Conservation (phyloP, 1,139 yeast genomes). For the Tardiomyces blankii region DNA sequence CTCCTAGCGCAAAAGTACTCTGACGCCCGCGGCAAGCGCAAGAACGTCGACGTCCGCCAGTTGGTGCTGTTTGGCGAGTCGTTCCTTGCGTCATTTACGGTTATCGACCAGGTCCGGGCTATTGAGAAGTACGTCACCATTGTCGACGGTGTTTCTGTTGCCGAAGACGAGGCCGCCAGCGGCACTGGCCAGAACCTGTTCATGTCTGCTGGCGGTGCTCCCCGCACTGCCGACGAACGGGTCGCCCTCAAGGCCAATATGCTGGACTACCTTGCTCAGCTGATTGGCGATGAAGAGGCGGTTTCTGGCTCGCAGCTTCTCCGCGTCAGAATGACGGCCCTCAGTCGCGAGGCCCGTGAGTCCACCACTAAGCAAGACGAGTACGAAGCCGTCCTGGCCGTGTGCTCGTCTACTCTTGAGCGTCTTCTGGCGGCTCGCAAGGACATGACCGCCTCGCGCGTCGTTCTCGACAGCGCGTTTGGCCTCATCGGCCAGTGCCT, state of each 20-base stretch:
- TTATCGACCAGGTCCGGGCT: conserved; percentile 58
- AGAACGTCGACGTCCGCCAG: conserved; percentile 52
- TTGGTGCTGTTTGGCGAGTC: conserved; percentile 61
- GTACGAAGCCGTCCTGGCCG: conserved; percentile 6
- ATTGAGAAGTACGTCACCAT: conserved; percentile 40
- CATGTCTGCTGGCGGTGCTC: not conserved
- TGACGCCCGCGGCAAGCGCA: conserved; percentile 41
- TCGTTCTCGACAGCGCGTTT: conserved; percentile 15
- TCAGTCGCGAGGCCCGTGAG: not conserved
- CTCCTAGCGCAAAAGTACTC: conserved; percentile 73
- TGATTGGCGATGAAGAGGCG: conserved; percentile 18
- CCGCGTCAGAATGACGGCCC: conserved; percentile 13
- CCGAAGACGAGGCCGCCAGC: conserved; percentile 32
- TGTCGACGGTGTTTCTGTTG: conserved; percentile 22
- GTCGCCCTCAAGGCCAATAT: conserved; percentile 39
- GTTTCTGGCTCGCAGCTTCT: conserved; percentile 22
- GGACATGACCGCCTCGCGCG: not conserved
- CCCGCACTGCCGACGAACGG: conserved; percentile 33
- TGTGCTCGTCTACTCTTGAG: conserved; percentile 12
- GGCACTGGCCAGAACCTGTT: conserved; percentile 43
- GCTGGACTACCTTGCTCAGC: conserved; percentile 31
- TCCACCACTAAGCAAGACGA: conserved; percentile 4
- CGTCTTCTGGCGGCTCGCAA: conserved; percentile 8
- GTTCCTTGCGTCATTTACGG: conserved; percentile 55
- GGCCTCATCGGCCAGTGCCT: conserved; percentile 50